A percentile compares a stretch with the other conserved stretches of the same genome.
These are phyloP conservation scores for Colletotrichum sp. DNA, from an alignment of 2,329 filamentous ascomycete species.

Conservation along the genomic window DNA sequence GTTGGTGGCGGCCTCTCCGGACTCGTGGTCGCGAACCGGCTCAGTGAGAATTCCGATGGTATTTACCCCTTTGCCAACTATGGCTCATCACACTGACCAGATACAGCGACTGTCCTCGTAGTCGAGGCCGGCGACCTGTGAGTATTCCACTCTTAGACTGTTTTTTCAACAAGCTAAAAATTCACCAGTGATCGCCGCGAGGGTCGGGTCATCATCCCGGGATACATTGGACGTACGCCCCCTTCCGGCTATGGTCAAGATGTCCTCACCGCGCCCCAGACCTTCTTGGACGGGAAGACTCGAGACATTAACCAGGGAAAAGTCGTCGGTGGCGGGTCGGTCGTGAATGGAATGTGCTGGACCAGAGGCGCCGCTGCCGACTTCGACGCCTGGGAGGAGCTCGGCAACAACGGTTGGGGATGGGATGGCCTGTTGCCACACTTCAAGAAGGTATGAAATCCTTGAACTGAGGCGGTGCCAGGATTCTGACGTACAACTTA, in stretches of 20 bases:
- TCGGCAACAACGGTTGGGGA: slow-evolving; percentile 47
- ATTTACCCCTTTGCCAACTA: neutral
- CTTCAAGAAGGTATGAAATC: slow-evolving; percentile 46
- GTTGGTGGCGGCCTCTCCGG: slow-evolving; percentile 52
- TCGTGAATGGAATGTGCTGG: slow-evolving; percentile 47
- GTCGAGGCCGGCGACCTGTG: slow-evolving; percentile 24
- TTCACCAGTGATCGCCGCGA: slow-evolving; percentile 13
- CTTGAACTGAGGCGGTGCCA: neutral
- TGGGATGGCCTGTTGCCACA: slow-evolving; percentile 52
- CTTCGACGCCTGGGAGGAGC: slow-evolving; percentile 46
- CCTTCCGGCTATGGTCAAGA: slow-evolving; percentile 30
- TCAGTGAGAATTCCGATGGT: slow-evolving; percentile 41
- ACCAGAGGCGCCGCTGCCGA: slow-evolving; percentile 42
- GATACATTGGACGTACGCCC: slow-evolving; percentile 19
- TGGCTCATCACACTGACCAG: neutral
- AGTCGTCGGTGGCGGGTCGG: slow-evolving; percentile 43
- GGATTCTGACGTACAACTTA: slow-evolving; percentile 8
- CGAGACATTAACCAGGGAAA: slow-evolving; percentile 40
- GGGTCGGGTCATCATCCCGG: slow-evolving; percentile 21
- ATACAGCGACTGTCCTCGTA: slow-evolving; percentile 21
- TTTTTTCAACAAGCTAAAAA: neutral
- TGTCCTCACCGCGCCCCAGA: slow-evolving; percentile 32
- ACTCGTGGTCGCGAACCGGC: slow-evolving; percentile 45
- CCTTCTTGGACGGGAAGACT: slow-evolving; percentile 36
- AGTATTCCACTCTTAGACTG: neutral